These are phyloP conservation scores for Kwoniella pini DNA, from an alignment of 768 basidiomycete genomes.

Conservation along the genomic window DNA sequence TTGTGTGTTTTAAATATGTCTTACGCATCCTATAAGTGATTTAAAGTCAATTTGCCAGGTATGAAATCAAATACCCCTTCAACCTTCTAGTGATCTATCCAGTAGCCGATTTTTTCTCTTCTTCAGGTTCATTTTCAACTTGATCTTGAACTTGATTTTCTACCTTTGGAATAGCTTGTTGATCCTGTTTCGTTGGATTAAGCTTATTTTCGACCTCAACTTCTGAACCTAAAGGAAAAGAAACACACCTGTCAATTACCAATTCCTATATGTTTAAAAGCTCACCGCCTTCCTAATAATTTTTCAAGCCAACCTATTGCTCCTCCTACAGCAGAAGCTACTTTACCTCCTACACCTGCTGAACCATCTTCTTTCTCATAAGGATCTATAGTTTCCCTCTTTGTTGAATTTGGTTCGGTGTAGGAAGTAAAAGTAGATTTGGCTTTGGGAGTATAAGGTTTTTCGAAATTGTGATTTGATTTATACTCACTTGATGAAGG, in stretches of 20 bases:
- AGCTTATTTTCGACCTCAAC: background rate
- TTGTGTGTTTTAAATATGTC: constrained; percentile 13
- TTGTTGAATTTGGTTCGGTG: background rate
- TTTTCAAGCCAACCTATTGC: constrained; percentile 39
- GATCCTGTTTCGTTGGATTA: background rate
- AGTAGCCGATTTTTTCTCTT: constrained; percentile 39
- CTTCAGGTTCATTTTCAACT: constrained; percentile 3
- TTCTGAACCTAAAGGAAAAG: constrained; percentile 5
- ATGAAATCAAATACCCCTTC: too few relatives aligned
- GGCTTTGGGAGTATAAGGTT: constrained; percentile 14
- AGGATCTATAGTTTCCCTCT: constrained; percentile 10
- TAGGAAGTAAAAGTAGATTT: background rate
- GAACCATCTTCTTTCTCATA: background rate
- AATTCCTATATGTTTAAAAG: background rate
- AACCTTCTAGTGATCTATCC: constrained; percentile 10
- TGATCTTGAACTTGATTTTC: too few relatives aligned
- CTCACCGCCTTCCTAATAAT: constrained; percentile 28
- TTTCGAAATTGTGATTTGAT: constrained; percentile 6
- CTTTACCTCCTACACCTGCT: constrained; percentile 10
- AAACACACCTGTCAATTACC: constrained; percentile 19
- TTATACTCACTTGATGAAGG: constrained; percentile 21
- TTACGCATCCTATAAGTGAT: too few relatives aligned
- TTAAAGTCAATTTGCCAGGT: too few relatives aligned
- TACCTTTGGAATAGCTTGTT: background rate
- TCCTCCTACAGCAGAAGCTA: constrained; percentile 37